These are phyloP conservation scores for Castanospermum australe DNA, from an alignment of 306 rosid species.

Conservation along the genomic window DNA sequence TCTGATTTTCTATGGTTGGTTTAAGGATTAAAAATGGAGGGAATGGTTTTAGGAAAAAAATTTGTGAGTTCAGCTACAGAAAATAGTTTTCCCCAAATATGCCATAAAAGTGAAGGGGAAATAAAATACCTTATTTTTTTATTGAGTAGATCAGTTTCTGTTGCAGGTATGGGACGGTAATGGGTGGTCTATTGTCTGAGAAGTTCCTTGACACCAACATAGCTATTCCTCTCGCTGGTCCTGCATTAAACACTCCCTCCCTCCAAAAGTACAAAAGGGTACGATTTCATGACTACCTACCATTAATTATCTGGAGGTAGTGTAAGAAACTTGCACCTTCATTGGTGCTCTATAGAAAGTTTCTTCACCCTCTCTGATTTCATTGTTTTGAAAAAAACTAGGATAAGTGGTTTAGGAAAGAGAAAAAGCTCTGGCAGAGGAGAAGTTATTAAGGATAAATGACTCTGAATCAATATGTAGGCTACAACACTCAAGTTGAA, in stretches of 20 bases:
- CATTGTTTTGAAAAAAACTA: not conserved
- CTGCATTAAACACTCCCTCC: conserved; percentile 88
- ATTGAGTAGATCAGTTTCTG: conserved; percentile 17
- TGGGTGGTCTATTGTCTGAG: conserved; percentile 95
- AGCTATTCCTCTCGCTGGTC: conserved; percentile 81
- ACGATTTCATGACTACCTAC: conserved; percentile 31
- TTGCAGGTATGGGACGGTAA: conserved; percentile 92
- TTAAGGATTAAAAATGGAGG: not conserved
- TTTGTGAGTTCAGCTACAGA: not conserved
- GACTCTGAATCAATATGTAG: not conserved
- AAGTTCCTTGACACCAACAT: conserved; percentile 91
- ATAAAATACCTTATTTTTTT: not conserved
- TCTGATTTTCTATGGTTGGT: not conserved
- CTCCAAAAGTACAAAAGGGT: conserved; percentile 95
- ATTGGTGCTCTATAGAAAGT: not conserved
- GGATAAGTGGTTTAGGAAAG: not conserved
- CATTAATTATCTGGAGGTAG: not conserved
- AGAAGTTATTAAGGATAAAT: conserved; percentile 1
- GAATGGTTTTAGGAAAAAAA: not conserved
- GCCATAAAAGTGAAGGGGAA: not conserved
- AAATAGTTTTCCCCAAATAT: not conserved
- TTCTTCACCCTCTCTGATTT: not conserved
- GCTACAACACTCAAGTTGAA: not conserved
- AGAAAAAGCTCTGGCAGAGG: not conserved
- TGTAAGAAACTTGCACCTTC: conserved; percentile 25